Evolutionary conservation across 495 filamentous ascomycete genomes (phyloP).

Genomic region (Sphaerosporella brunnea): DNA sequence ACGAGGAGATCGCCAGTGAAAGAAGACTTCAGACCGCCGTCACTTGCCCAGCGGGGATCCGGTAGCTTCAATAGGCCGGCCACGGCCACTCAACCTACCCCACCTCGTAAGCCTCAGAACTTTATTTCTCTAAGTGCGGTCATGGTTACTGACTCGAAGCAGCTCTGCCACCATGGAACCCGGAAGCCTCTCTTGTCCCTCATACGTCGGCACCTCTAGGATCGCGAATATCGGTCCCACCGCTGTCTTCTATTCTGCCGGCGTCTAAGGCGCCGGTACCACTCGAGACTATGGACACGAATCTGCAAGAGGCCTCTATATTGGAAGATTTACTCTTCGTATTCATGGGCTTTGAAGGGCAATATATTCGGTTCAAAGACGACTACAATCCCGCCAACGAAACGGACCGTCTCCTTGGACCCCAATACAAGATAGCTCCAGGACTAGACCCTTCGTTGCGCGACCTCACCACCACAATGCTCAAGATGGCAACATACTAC

Average conservation of each 20-base stretch:
- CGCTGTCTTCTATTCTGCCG: slow-evolving; percentile 57
- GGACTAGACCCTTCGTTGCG: slow-evolving; percentile 82
- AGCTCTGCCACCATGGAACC: slow-evolving; percentile 48
- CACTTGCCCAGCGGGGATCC: background rate
- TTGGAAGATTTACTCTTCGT: slow-evolving; percentile 84
- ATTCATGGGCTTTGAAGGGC: slow-evolving; percentile 97
- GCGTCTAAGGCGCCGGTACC: slow-evolving; percentile 49
- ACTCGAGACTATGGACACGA: slow-evolving; percentile 52
- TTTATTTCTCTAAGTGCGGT: background rate
- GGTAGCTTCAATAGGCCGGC: slow-evolving; percentile 16
- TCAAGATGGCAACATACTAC: slow-evolving; percentile 93
- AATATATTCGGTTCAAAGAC: slow-evolving; percentile 74
- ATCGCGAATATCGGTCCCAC: slow-evolving; percentile 66
- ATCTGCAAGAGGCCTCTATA: slow-evolving; percentile 68
- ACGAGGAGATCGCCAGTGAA: slow-evolving; percentile 50
- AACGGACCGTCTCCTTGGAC: slow-evolving; percentile 68
- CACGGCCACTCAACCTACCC: background rate
- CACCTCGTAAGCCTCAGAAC: background rate
- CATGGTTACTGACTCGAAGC: background rate
- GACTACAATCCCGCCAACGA: slow-evolving; percentile 68
- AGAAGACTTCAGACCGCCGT: slow-evolving; percentile 29
- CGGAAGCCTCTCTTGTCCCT: slow-evolving; percentile 60
- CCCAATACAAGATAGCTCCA: slow-evolving; percentile 56
- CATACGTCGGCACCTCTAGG: slow-evolving; percentile 82
- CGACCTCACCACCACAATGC: slow-evolving; percentile 69